Base-by-base conservation (phyloP, 805 yeast species). In the Teunomyces lycoperdinae region DNA sequence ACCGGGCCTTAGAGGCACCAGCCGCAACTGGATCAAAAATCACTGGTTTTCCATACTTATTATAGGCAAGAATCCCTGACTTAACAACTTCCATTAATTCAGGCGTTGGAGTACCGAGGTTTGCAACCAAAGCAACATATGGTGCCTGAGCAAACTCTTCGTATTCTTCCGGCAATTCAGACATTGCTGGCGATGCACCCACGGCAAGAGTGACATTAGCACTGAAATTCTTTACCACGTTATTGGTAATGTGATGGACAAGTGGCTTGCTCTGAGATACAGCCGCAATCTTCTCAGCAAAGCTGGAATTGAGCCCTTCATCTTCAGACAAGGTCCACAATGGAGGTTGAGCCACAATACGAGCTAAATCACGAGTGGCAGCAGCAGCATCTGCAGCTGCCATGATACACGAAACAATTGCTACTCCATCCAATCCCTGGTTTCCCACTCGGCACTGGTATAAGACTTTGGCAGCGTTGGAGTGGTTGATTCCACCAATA, bases 11-110 rank as follows among this genome's bases (percentile, higher is more conserved):
- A 0, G 96, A 76, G 0, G 97, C 96, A 26, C 96, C 96, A 34
- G 85, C 89, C 0, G 90, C 97, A n/a, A 90, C 96, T 0, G 97
- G 97, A 63, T 90, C 97, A 55, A 86, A 84, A 0, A 90, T 80
- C 29, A 90, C 77, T 3, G 88, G 91, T 40, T 76, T 72, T 2
- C 79, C 78, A 10, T 63, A 55, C 10, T 58, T 60, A 58, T 85
- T 85, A 61, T 90, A 89, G 0, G 76, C 78, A 8, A 61, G 59
- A 14, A 85, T 63, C 0, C 92, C 96, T 2, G 59, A 56, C 17
- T 70, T 54, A 51, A 79, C 78, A 47, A 75, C 67, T 0, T 64
- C 66, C 50, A 80, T 58, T 36, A 71, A 65, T 3, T 56, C 67
- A 1, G 75, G 67, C 0, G 78, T 76, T 0, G 84, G 82, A 0